Evolutionary conservation across 2,329 filamentous ascomycete species (phyloP).

Genomic region (Shiraia bambusicola): DNA sequence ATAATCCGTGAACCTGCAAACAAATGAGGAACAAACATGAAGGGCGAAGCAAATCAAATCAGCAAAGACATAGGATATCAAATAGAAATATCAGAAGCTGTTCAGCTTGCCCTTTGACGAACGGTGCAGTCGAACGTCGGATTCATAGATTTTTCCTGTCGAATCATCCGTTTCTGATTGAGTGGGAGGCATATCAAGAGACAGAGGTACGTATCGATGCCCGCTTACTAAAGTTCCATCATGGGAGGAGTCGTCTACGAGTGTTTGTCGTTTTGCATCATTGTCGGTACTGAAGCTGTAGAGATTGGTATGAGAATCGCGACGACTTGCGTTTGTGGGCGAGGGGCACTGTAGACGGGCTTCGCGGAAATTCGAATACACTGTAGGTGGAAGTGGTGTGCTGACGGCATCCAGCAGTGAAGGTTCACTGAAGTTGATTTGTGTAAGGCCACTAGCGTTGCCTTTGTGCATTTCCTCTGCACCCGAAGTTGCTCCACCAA

Average conservation of each 20-base stretch:
- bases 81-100: too few species aligned
- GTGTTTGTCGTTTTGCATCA: conserved; percentile 33
- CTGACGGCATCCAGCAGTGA: conserved; percentile 24
- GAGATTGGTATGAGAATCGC: conserved; percentile 37
- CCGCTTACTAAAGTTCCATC: conserved; percentile 45
- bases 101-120: too few species aligned
- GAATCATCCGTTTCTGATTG: too few species aligned
- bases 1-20: too few species aligned
- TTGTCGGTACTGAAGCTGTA: conserved; percentile 45
- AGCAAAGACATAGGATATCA: too few species aligned
- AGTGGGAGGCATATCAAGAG: not conserved
- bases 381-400: conserved; percentile 14
- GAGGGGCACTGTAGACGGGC: conserved; percentile 18
- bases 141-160: too few species aligned
- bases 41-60: too few species aligned
- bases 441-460: not conserved
- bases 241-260: conserved; percentile 19
- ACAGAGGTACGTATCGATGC: conserved; percentile 36
- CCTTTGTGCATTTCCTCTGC: too few species aligned
- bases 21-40: too few species aligned
- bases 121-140: too few species aligned
- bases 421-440: conserved; percentile 30
- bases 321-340: conserved; percentile 25
- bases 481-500: too few species aligned
- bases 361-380: conserved; percentile 30